These are phyloP conservation scores for Sanghuangporus sanghuang DNA, from an alignment of 1,284 basidiomycete genomes.

Conservation along the genomic window DNA sequence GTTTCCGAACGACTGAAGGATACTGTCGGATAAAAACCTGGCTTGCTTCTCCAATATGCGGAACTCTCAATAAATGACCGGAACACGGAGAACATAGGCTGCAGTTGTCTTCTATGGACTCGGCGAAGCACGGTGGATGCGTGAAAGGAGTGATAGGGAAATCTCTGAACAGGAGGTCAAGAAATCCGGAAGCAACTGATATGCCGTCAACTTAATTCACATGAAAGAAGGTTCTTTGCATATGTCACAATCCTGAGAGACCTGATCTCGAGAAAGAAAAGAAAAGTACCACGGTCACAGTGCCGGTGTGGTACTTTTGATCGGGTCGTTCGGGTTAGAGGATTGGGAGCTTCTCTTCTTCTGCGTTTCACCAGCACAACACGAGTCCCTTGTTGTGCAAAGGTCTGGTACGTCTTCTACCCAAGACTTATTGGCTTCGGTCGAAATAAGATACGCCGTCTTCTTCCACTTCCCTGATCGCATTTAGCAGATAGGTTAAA, in stretches of 20 bases:
- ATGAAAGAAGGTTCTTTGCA: background rate
- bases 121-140: background rate
- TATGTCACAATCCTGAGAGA: background rate
- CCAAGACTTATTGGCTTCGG: background rate
- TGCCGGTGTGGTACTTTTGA: background rate
- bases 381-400: too few relatives aligned
- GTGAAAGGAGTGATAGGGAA: background rate
- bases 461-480: background rate
- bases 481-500: background rate
- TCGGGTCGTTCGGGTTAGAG: too few relatives aligned
- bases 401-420: too few relatives aligned
- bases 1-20: too few relatives aligned
- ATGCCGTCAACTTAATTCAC: too few relatives aligned
- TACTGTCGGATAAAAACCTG: background rate
- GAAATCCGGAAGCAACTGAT: background rate
- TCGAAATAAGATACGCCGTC: background rate
- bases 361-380: too few relatives aligned
- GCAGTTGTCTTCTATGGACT: background rate
- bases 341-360: too few relatives aligned
- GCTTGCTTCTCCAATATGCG: background rate
- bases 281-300: too few relatives aligned
- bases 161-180: background rate
- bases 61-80: background rate
- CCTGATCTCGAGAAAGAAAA: background rate
- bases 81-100: background rate